Evolutionary conservation across 2,329 filamentous ascomycete species (phyloP), one percentile per base, ranked within the genome.

Genomic region (Aspergillus sp.): DNA sequence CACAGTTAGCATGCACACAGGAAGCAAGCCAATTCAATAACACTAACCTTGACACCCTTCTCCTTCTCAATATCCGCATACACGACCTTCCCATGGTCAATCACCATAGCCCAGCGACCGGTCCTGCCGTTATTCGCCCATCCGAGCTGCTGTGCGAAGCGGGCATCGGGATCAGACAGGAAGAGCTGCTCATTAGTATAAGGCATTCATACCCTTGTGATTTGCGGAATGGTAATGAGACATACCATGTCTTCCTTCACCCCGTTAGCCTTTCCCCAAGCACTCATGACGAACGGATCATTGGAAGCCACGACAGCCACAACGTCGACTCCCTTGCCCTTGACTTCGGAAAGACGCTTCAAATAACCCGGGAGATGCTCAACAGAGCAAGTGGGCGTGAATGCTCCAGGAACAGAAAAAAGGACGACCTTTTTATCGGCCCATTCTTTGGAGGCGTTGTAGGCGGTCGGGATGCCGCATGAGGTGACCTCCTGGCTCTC

Each of bases 261-360:
- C 38, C 79, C 76, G 68, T 94, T 91, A 56, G 88, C 88, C 78
- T 94, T 94, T 69, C 82, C 85, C 87, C 87, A 91, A 17, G 86
- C 88, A 57, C 82, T 84, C 87, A 91, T 91, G 64, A 94, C 89
- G 62, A 78, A 93, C 45, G 83, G 75, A 68, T 94, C 89, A 67
- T 95, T 94, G 74, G 74, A 84, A 35, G 88, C 86, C 63, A 93
- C 82, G 57, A 91, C 81, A 49, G 88, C 80, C 57, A 95, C 81
- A 50, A 86, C 70, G 68, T 94, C 88, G 49, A 93, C 85, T 49
- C 86, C 88, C 77, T 90, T 90, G 65, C 76, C 74, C 72, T 84
- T 83, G 67, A 94, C 75, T 59, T 84, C 74, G 44, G 79, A 73
- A 52, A 84, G 72, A 65, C 87, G 84, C 67, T 80, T 68, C 61